Evolutionary conservation across 208 protist species (phyloP), one percentile per base, ranked within the genome.

Genomic region (Wallacemonas sp.): DNA sequence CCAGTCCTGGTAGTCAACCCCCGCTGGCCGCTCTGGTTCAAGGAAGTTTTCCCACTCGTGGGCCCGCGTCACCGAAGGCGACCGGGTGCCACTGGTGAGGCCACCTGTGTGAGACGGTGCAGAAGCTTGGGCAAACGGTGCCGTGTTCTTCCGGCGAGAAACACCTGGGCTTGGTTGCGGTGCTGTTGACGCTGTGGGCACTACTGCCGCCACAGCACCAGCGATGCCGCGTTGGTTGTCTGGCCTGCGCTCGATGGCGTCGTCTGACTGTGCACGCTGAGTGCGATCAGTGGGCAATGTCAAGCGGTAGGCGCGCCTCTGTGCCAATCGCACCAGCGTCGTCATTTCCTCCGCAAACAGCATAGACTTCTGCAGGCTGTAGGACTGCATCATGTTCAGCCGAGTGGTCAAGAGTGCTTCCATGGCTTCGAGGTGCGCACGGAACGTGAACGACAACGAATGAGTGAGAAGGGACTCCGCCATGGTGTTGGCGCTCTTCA

Each of bases 271-370:
- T n/a, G n/a, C n/a, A n/a, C n/a, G n/a, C n/a, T n/a, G n/a, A n/a
- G n/a, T n/a, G n/a, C n/a, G n/a, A n/a, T n/a, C n/a, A 54, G n/a
- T 3, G 32, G 38, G 24, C 26, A 13, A 32, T 1, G 50, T 24
- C 5, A 76, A 10, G 2, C 77, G 64, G 50, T 68, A 79, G 8
- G 38, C 65, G 13, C 55, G 33, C 8, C 76, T 53, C 65, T 83
- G 69, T 30, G 71, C 62, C 33, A 63, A 61, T 10, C 83, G 75
- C 67, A 89, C 57, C 45, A 89, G 24, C 34, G 38, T 53, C 2
- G 68, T 52, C 54, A 74, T 73, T 62, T 89, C 78, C 38, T 85
- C 78, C 9, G 83, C 60, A 58, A 89, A 89, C 26, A 89, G 54
- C 0, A 81, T 48, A 45, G 70, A 79, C 58, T 89, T 89, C 65